Percentiles rank a stretch among this genome's conserved stretches.
Evolutionary conservation across 169 alveolate species (phyloP).

Genomic region (Cryptosporidium sp.): DNA sequence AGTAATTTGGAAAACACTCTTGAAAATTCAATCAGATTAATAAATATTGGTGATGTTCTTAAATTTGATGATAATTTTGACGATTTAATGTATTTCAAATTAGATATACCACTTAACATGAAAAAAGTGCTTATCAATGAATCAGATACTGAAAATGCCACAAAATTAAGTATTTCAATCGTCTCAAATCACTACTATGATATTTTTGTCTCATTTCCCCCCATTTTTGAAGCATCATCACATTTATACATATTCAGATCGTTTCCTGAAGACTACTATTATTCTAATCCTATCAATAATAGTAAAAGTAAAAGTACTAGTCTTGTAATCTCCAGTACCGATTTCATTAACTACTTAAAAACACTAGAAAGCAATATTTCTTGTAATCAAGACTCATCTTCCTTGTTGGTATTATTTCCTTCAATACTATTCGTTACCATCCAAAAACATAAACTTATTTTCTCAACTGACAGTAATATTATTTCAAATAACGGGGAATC

Average conservation of each 20-base stretch:
- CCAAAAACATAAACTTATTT: neutral
- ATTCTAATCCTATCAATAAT: too few species aligned
- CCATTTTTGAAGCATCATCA: slow-evolving; percentile 57
- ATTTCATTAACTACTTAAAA: slow-evolving; percentile 1
- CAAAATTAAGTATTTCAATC: neutral
- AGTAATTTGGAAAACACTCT: neutral
- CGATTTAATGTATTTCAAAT: neutral
- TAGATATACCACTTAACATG: slow-evolving; percentile 16
- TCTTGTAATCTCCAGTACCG: neutral
- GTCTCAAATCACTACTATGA: slow-evolving; percentile 14
- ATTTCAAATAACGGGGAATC: neutral
- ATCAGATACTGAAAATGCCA: neutral
- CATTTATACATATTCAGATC: slow-evolving; percentile 47
- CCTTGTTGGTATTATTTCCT: slow-evolving; percentile 4
- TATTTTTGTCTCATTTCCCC: slow-evolving; percentile 71
- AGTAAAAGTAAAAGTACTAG: neutral
- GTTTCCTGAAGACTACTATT: slow-evolving; percentile 21
- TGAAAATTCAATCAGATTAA: neutral
- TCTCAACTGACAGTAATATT: neutral
- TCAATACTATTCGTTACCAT: slow-evolving; percentile 13
- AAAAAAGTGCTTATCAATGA: neutral
- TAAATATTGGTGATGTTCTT: neutral
- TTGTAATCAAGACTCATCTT: neutral
- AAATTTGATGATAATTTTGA: neutral
- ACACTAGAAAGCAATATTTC: neutral